Evolutionary conservation across 495 filamentous ascomycete species (phyloP), one percentile per base, ranked within the genome.

Genomic region (Alectoria sarmentosa): DNA sequence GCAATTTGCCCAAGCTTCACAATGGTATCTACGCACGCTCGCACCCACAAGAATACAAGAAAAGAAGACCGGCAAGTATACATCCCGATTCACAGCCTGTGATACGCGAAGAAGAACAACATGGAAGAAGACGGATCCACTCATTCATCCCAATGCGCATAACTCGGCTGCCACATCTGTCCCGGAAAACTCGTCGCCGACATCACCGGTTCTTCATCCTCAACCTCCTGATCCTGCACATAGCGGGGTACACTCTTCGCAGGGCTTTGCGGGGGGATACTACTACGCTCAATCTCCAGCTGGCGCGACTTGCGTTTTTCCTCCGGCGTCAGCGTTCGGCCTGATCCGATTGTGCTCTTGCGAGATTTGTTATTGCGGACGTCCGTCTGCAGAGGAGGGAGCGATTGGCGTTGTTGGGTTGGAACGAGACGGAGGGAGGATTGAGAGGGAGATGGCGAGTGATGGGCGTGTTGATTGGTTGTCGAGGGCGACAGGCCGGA

Each of bases 101-200:
- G n/a, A n/a, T n/a, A n/a, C n/a, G n/a, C n/a, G n/a, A n/a, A n/a
- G n/a, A n/a, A n/a, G n/a, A n/a, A n/a, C n/a, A n/a, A n/a, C n/a
- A n/a, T n/a, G 39, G 4, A 41, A 2, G n/a, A n/a, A 2, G 8
- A n/a, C 42, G 19, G 13, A 44, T 10, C 42, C 42, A 8, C 19
- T n/a, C 58, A 55, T 1, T 56, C 62, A 11, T 64, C 62, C 62
- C 62, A 64, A 64, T 64, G 62, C 39, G 39, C 52, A 60, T 67
- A 60, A 42, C 72, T 67, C 30, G 89, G 89, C 72, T 84, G 85
- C 90, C 90, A 92, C 75, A 90, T 89, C 77, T 92, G 88, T 2
- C 89, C 90, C 4, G 90, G 90, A 71, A 91, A 93, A 36, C 86
- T 84, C 15, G 90, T 91, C 11, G 88, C 86, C 49, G 80, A 88